Evolutionary conservation across 148 eudicot species (phyloP), one percentile per base, ranked within the genome.

Genomic region (Chenopodium berlandieri): DNA sequence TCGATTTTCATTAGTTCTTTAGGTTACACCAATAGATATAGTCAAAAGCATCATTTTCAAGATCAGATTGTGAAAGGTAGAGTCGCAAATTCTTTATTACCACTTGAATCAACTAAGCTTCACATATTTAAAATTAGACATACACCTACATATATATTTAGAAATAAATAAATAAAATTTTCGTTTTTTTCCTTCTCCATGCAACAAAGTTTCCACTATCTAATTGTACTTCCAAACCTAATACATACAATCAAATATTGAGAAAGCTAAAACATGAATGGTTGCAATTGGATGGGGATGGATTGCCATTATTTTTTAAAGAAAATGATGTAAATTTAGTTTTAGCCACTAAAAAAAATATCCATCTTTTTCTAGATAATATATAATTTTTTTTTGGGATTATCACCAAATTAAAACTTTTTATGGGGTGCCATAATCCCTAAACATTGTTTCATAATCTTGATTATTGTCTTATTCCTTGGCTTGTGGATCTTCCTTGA

Each of bases 401-500:
- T 4, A 9, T 47, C 13, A n/a, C 17, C 22, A n/a, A 25, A 73
- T 74, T 74, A 50, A 46, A 52, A 48, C 58, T 48, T 73, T 73
- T 22, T 16, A 40, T n/a, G 75, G 58, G 40, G 63, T 31, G 40
- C 63, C 62, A 71, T 71, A 71, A 71, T 46, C 9, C n/a, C 7
- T n/a, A n/a, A 2, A 9, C 48, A 60, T 16, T 44, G 19, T 0
- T 22, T 74, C 31, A 67, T 79, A 78, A 82, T 80, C 80, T 32
- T 74, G 64, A 69, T 79, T 56, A 46, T 76, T 82, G 77, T 84
- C 86, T 86, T 80, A 71, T 75, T 86, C 68, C 72, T 75, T 70
- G 81, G 67, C 71, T 37, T 56, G 80, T 32, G 84, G 85, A 83
- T 79, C 83, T 85, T 85, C 80, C 84, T 77, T 85, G 83, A 52